Conservation (phyloP, 1,284 basidiomycete genomes). For the Retiboletus flavoniger region DNA sequence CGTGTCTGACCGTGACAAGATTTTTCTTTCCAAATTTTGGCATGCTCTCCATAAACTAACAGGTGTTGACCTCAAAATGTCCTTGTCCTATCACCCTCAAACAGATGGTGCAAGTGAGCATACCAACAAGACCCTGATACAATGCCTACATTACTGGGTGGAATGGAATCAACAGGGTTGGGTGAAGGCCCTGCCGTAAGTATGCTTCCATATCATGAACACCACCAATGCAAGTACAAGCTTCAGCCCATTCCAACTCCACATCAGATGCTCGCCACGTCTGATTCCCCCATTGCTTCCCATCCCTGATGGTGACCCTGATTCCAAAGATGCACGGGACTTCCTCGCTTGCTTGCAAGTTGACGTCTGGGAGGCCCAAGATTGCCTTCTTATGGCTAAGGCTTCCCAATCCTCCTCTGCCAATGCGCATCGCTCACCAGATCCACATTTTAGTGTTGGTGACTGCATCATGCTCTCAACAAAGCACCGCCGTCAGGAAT, state of each 20-base stretch:
- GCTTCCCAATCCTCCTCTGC: not conserved
- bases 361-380: not conserved
- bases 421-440: not conserved
- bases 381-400: not conserved
- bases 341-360: not conserved
- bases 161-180: not conserved
- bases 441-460: not conserved
- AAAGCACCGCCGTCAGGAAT: not conserved
- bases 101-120: slow-evolving; percentile 29
- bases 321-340: not conserved
- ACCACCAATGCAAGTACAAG: not conserved
- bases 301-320: not conserved
- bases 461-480: not conserved
- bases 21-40: slow-evolving; percentile 34
- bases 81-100: slow-evolving; percentile 40
- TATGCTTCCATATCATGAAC: not conserved
- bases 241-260: not conserved
- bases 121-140: not conserved
- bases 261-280: not conserved
- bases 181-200: not conserved
- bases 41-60: slow-evolving; percentile 22
- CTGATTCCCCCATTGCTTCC: not conserved
- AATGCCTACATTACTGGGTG: not conserved
- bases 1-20: slow-evolving; percentile 27
- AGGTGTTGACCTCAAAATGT: slow-evolving; percentile 37